Evolutionary conservation across 306 rosid genomes (phyloP), one percentile per base, ranked within the genome.

Genomic region (Mimosa pudica): DNA sequence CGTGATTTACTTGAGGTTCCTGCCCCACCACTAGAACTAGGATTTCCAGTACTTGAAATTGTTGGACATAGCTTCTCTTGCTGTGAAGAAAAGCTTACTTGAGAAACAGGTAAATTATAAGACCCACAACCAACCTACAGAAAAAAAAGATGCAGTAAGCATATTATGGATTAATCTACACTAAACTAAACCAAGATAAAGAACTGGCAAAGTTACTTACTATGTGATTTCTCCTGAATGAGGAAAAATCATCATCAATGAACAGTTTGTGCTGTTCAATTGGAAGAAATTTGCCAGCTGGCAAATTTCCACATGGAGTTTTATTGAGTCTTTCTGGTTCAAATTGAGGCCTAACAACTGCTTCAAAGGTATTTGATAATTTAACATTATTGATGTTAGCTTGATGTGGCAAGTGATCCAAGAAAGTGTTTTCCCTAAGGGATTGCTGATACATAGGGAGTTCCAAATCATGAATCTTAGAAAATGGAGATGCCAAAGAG

Each of bases 1-100:
- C 98, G 79, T 60, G 92, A 77, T 83, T 94, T 92, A 72, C 83
- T 88, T 0, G 91, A 82, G 57, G 81, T 83, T 3, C 72, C 79
- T 42, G 89, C 14, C 35, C 87, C 89, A 35, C 70, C 70, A 45
- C 46, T 75, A 44, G 86, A 91, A 70, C 77, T 48, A 78, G 82
- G 80, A 73, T 79, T 80, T 70, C 82, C 81, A 47, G 76, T 17
- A 17, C 51, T 13, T n/a, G 87, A 80, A 70, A 62, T 17, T 73
- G 85, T 67, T 68, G 89, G 85, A 81, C 87, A 83, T 33, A 80
- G 83, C 84, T 84, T 87, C 82, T 84, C 90, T 79, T 83, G 87
- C 45, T 79, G 89, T 54, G 89, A 74, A 51, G 84, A 83, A 80
- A 85, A 85, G 79, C 81, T 79, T 49, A 80, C 38, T 52, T 79